phyloP scores from a whole-genome alignment of 2,329 filamentous ascomycete genomes.

The Phyllosticta citribraziliensis region DNA sequence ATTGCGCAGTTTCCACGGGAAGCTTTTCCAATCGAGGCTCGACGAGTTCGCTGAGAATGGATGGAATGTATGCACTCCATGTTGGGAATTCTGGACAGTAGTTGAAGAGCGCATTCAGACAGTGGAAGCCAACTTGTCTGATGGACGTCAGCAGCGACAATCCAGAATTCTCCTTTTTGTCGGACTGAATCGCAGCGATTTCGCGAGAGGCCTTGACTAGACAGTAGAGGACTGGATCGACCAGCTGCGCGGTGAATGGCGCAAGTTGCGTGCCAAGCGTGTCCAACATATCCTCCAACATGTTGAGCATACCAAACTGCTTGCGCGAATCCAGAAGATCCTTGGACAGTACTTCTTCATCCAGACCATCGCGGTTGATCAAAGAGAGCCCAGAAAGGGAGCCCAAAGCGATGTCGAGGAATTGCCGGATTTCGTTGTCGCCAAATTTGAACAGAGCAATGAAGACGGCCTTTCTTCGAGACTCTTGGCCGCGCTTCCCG shows the following conservation, averaged over 20 bases:
- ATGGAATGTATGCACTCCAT: conserved; percentile 61
- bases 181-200: conserved; percentile 26
- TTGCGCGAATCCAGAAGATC: conserved; percentile 61
- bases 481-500: conserved; percentile 70
- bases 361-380: conserved; percentile 40
- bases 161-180: conserved; percentile 15
- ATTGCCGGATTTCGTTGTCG: conserved; percentile 64
- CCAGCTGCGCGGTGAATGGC: conserved; percentile 57
- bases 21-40: conserved; percentile 69
- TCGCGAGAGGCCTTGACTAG: conserved; percentile 54
- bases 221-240: conserved; percentile 75
- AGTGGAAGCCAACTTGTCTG: conserved; percentile 69
- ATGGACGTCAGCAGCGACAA: conserved; percentile 46
- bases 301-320: conserved; percentile 84
- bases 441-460: conserved; percentile 71
- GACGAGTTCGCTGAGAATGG: conserved; percentile 66
- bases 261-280: conserved; percentile 67
- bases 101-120: conserved; percentile 67
- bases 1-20: conserved; percentile 77
- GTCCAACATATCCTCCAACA: conserved; percentile 78
- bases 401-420: conserved; percentile 73
- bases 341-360: conserved; percentile 45
- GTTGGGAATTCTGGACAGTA: conserved; percentile 57
- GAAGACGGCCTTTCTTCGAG: conserved; percentile 63
- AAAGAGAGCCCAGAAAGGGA: conserved; percentile 54